Evolutionary conservation across 2,329 filamentous ascomycete genomes (phyloP).

Genomic region (Scedosporium aurantiacum): DNA sequence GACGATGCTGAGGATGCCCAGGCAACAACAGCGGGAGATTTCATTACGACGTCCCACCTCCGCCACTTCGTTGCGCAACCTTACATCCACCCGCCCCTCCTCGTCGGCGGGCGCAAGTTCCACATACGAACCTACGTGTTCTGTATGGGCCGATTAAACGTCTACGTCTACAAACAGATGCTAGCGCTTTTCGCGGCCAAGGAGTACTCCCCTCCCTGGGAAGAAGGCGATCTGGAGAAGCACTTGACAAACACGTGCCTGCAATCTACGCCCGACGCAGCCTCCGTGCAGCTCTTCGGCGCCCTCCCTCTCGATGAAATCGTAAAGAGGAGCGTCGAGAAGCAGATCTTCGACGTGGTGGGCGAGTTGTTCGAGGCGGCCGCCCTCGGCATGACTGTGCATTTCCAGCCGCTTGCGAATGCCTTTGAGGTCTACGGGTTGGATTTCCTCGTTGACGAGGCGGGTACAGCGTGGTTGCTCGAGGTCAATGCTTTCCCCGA

Average conservation of each 20-base stretch:
- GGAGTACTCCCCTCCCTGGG: constrained; percentile 57
- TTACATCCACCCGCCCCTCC: constrained; percentile 81
- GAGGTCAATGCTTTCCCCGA: constrained; percentile 96
- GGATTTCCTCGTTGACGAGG: constrained; percentile 71
- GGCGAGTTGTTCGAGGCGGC: constrained; percentile 79
- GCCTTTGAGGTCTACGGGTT: constrained; percentile 88
- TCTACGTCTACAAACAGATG: constrained; percentile 86
- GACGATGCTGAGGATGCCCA: constrained; percentile 20
- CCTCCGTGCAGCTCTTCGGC: constrained; percentile 66
- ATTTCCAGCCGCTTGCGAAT: constrained; percentile 83
- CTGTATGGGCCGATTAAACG: constrained; percentile 62
- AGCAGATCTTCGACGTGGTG: constrained; percentile 63
- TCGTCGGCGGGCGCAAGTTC: constrained; percentile 74
- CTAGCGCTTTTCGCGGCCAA: constrained; percentile 81
- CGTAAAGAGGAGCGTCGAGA: constrained; percentile 55
- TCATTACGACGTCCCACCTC: constrained; percentile 77
- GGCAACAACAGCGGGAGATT: constrained; percentile 25
- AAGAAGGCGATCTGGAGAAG: constrained; percentile 44
- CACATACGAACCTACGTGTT: constrained; percentile 90
- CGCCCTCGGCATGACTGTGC: constrained; percentile 68
- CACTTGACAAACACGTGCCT: constrained; percentile 96
- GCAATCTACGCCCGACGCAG: constrained; percentile 48
- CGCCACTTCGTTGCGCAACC: constrained; percentile 93
- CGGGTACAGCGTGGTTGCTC: constrained; percentile 59
- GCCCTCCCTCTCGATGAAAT: constrained; percentile 43